Evolutionary conservation across 495 filamentous ascomycete genomes (phyloP).

Genomic region (Aspergillus nanangensis): DNA sequence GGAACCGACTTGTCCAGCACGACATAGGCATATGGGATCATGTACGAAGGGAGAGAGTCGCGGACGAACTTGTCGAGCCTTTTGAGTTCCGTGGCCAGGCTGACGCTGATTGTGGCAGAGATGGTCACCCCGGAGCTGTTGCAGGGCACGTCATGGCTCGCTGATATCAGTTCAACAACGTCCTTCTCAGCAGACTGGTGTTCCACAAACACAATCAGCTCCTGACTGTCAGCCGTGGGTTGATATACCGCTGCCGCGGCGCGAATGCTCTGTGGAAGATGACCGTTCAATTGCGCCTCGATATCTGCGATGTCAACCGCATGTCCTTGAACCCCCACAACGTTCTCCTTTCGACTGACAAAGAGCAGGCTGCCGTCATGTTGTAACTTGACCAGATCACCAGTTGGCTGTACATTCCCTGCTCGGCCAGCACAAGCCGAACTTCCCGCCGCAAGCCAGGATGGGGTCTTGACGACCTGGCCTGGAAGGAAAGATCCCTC

Average conservation of each 20-base stretch:
- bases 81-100: slow-evolving; percentile 22
- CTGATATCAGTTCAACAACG: slow-evolving; percentile 16
- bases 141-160: slow-evolving; percentile 13
- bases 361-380: slow-evolving; percentile 27
- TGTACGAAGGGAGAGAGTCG: slow-evolving; percentile 35
- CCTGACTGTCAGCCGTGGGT: slow-evolving; percentile 8
- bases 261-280: slow-evolving; percentile 23
- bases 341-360: slow-evolving; percentile 27
- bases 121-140: slow-evolving; percentile 8
- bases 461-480: slow-evolving; percentile 20
- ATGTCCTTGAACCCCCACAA: slow-evolving; percentile 28
- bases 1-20: slow-evolving; percentile 27
- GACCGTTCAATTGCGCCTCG: slow-evolving; percentile 20
- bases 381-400: slow-evolving; percentile 27
- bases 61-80: slow-evolving; percentile 31
- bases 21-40: slow-evolving; percentile 35
- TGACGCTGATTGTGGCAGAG: slow-evolving; percentile 14
- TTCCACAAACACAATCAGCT: slow-evolving; percentile 29
- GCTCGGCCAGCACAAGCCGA: slow-evolving; percentile 19
- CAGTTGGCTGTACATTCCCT: slow-evolving; percentile 24
- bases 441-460: slow-evolving; percentile 33
- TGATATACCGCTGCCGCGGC: slow-evolving; percentile 22
- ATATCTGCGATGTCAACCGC: slow-evolving; percentile 31
- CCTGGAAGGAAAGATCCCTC: slow-evolving; percentile 23
- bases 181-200: slow-evolving; percentile 14